Evolutionary conservation across 139 green algal genomes (phyloP), one percentile per base, ranked within the genome.

Genomic region (Trebouxia sp.): DNA sequence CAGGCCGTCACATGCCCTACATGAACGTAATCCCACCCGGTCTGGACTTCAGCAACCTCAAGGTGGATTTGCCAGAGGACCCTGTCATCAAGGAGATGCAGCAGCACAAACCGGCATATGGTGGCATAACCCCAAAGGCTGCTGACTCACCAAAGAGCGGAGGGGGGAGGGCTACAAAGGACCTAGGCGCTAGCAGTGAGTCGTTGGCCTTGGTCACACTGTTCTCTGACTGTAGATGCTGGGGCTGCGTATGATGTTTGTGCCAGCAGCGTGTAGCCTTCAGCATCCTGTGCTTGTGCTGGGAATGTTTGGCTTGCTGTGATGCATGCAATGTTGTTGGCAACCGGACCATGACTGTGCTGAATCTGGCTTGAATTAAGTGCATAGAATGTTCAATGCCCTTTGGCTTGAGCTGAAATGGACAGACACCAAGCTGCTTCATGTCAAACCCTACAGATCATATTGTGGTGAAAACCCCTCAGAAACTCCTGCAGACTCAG

Each of bases 11-110:
- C 83, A 96, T 97, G 83, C 94, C 95, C 20, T 65, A 82, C 80
- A 98, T 98, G 93, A 85, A 87, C 30, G 95, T 98, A 81, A 95
- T 97, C 76, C 95, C 95, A 0, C 95, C 95, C 12, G 93, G 94
- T 32, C 89, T 97, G 51, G 92, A 96, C 86, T 97, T 97, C 84
- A 87, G 76, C 82, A 90, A 70, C 80, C 42, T 84, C 38, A 84
- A 84, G 62, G 89, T 95, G 48, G 82, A 79, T 67, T 85, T 94
- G 80, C 91, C 90, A 15, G 81, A 87, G 43, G 91, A 94, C 81
- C 91, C 90, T n/a, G 74, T 85, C 10, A 55, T 87, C 28, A 67
- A 85, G 56, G 86, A 92, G 75, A 89, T 94, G 74, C 80, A 88
- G 75, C 48, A 80, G 32, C 41, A 62, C 42, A 72, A 84, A 74